These are phyloP conservation scores for Fusarium fujikuroi DNA, from an alignment of 2,329 filamentous ascomycete species.

Conservation along the genomic window DNA sequence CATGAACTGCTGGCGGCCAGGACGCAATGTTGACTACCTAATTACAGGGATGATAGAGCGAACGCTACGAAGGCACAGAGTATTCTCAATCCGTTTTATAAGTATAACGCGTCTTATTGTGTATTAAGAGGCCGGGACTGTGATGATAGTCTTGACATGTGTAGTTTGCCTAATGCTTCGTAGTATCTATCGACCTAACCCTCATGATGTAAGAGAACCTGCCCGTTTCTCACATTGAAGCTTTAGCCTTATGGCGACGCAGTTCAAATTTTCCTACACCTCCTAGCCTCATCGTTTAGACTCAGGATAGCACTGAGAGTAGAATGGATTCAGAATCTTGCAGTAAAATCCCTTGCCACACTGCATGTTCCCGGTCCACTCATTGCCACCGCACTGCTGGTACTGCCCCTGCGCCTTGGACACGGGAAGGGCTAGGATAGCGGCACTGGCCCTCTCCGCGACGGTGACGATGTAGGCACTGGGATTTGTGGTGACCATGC, in stretches of 20 bases:
- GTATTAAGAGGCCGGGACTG: neutral
- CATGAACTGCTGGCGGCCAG: neutral
- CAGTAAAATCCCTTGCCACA: constrained; percentile 9
- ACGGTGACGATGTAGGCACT: constrained; percentile 4
- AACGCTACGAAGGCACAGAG: neutral
- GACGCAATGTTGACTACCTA: no score
- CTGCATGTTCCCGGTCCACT: constrained; percentile 12
- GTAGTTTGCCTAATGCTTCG: neutral
- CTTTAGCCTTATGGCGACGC: no score
- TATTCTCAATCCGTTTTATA: accelerated
- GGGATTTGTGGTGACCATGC: constrained; percentile 8
- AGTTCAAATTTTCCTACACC: no score
- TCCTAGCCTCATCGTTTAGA: neutral
- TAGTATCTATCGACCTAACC: neutral
- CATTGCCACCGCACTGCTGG: constrained; percentile 3
- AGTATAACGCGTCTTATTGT: neutral
- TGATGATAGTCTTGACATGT: neutral
- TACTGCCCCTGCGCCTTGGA: constrained; percentile 6
- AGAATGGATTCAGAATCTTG: neutral
- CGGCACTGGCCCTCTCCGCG: constrained; percentile 6
- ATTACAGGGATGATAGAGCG: no score
- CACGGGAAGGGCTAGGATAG: constrained; percentile 4
- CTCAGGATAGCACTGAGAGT: constrained; percentile 10
- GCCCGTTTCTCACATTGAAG: neutral
- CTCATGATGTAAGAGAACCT: neutral